Evolutionary conservation across 2,329 filamentous ascomycete genomes (phyloP).

Genomic region (Hypoxylon rubiginosum): DNA sequence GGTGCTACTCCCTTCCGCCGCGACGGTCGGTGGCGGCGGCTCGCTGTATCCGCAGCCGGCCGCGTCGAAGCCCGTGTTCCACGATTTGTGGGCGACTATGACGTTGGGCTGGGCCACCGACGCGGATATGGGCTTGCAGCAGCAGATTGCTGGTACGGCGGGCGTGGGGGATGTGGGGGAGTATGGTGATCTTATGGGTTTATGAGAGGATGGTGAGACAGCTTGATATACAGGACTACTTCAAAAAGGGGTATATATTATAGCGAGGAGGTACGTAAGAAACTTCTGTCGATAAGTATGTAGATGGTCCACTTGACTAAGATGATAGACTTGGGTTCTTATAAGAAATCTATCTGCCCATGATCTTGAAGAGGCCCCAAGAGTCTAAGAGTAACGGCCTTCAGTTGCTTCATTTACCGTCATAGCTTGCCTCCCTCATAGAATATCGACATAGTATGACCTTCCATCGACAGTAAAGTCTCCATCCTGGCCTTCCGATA

Average conservation of each 20-base stretch:
- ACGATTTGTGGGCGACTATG: conserved; percentile 65
- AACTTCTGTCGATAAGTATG: too few species aligned
- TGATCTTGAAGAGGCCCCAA: too few species aligned
- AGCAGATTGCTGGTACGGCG: conserved; percentile 3
- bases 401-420: not conserved
- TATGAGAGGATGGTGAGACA: not conserved
- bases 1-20: conserved; percentile 18
- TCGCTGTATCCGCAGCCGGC: conserved; percentile 18
- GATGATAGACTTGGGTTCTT: not conserved
- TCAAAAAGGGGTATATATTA: not conserved
- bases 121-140: conserved; percentile 5
- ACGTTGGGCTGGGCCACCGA: conserved; percentile 59
- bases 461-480: not conserved
- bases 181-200: conserved; percentile 21
- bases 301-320: not conserved
- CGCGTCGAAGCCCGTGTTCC: conserved; percentile 48
- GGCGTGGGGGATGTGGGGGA: conserved; percentile 6
- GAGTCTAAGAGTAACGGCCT: too few species aligned
- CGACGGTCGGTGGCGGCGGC: not conserved
- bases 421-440: not conserved
- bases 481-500: not conserved
- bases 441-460: not conserved
- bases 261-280: too few species aligned
- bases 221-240: not conserved
- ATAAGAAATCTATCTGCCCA: too few species aligned